Percentiles rank a stretch among this genome's conserved stretches.
phyloP scores from a whole-genome alignment of 768 basidiomycete species.

The Termitomyces sp. region DNA sequence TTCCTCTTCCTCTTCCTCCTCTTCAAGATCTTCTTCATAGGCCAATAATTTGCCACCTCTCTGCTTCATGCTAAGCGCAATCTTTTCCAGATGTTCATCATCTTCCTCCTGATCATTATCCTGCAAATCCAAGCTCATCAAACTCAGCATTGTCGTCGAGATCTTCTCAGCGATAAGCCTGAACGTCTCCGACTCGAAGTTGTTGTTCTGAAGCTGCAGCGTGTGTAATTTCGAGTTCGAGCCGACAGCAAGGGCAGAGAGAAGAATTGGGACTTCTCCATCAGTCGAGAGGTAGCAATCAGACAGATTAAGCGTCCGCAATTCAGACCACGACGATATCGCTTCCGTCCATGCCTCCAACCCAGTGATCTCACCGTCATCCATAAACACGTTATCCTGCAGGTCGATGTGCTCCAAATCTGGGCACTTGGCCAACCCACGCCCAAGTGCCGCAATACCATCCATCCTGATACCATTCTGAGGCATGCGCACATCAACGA shows the following conservation, averaged over 20 bases:
- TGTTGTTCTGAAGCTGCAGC: slow-evolving; percentile 89
- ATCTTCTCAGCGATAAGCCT: slow-evolving; percentile 67
- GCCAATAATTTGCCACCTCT: slow-evolving; percentile 67
- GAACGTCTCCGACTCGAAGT: slow-evolving; percentile 73
- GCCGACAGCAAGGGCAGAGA: slow-evolving; percentile 62
- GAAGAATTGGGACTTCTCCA: slow-evolving; percentile 72
- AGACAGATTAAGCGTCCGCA: slow-evolving; percentile 83
- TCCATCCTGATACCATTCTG: slow-evolving; percentile 97
- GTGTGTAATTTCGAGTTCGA: slow-evolving; percentile 72
- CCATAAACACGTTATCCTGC: slow-evolving; percentile 86
- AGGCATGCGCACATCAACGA: slow-evolving; percentile 89
- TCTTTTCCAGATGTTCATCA: slow-evolving; percentile 56
- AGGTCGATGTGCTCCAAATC: slow-evolving; percentile 79
- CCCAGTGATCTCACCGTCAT: slow-evolving; percentile 50
- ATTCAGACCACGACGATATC: slow-evolving; percentile 65
- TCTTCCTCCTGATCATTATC: slow-evolving; percentile 88
- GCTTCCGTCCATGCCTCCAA: slow-evolving; percentile 61
- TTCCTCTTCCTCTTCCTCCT: slow-evolving; percentile 64
- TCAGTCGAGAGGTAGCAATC: slow-evolving; percentile 85
- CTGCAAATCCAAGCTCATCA: slow-evolving; percentile 80
- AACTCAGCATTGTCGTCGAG: slow-evolving; percentile 48
- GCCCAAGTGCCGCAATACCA: slow-evolving; percentile 78
- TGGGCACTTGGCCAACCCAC: slow-evolving; percentile 67
- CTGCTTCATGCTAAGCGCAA: slow-evolving; percentile 54
- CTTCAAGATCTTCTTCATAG: slow-evolving; percentile 80